Conservation (phyloP, 1,139 yeast species). For the Debaryomycetaceae sp. region DNA sequence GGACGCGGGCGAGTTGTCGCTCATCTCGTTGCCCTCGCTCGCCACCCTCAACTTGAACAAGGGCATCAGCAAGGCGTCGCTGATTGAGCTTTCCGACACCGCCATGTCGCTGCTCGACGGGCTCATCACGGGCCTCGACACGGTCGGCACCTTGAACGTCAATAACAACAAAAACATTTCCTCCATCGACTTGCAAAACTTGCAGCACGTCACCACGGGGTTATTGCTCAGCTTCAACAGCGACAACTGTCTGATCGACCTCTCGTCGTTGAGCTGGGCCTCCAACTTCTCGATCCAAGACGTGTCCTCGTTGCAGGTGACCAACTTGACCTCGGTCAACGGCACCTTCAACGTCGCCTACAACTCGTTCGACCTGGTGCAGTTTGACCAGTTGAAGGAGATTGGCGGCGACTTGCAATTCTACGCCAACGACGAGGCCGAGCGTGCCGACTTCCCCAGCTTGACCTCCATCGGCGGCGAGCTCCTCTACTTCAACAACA, state of each 20-base stretch:
- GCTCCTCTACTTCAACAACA: constrained; percentile 40
- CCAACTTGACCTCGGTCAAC: constrained; percentile 36
- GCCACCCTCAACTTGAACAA: constrained; percentile 34
- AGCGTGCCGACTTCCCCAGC: constrained; percentile 23
- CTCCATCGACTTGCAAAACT: constrained; percentile 29
- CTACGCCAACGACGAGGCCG: constrained; percentile 41
- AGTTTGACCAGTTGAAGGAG: constrained; percentile 25
- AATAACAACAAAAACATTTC: constrained; percentile 46
- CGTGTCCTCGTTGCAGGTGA: constrained; percentile 26
- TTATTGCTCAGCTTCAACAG: constrained; percentile 42
- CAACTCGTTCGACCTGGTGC: constrained; percentile 33
- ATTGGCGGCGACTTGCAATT: constrained; percentile 42
- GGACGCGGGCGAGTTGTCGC: constrained; percentile 27
- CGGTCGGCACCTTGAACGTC: constrained; percentile 34
- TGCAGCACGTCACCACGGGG: constrained; percentile 28
- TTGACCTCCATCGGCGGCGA: constrained; percentile 41
- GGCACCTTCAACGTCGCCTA: constrained; percentile 40
- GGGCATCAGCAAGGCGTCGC: constrained; percentile 32
- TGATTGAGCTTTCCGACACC: constrained; percentile 39
- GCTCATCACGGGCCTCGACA: constrained; percentile 25
- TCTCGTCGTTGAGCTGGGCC: constrained; percentile 39
- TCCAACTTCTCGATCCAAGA: constrained; percentile 45
- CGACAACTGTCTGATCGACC: constrained; percentile 35
- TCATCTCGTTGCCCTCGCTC: constrained; percentile 42
- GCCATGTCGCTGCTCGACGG: constrained; percentile 38